phyloP scores from a whole-genome alignment of 768 basidiomycete genomes.

The Pleurotus sapidus region DNA sequence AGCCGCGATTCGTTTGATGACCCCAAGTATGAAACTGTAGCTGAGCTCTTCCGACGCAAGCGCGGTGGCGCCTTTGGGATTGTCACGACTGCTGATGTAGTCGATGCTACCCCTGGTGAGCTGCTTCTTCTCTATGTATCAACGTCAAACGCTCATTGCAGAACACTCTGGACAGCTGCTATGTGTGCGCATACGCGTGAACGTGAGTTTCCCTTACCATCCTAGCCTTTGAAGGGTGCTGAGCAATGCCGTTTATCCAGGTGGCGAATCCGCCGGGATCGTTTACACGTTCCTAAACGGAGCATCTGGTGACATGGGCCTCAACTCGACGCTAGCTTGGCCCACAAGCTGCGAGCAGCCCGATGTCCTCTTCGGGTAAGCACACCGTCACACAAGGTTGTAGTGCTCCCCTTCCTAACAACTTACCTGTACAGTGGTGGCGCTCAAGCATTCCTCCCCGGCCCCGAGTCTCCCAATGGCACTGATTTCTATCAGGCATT shows the following conservation, averaged over 20 bases:
- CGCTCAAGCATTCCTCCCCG: slow-evolving; percentile 39
- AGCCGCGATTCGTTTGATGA: slow-evolving; percentile 38
- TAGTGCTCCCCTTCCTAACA: neutral
- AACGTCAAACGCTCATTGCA: too few species aligned
- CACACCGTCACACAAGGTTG: neutral
- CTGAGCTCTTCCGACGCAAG: slow-evolving; percentile 38
- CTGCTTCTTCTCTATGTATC: neutral
- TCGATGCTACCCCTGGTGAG: slow-evolving; percentile 41
- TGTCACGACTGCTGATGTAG: slow-evolving; percentile 40
- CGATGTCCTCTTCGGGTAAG: slow-evolving; percentile 43
- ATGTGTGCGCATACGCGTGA: slow-evolving; percentile 40
- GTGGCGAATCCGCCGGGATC: slow-evolving; percentile 26
- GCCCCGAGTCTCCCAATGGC: slow-evolving; percentile 32
- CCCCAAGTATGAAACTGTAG: slow-evolving; percentile 42
- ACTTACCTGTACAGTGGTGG: slow-evolving; percentile 29
- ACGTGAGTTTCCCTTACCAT: slow-evolving; percentile 19
- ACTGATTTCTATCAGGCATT: slow-evolving; percentile 41
- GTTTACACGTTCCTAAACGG: slow-evolving; percentile 34
- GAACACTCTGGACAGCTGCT: slow-evolving; percentile 22
- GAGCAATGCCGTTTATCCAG: slow-evolving; percentile 11
- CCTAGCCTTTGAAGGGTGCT: too few species aligned
- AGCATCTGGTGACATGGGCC: slow-evolving; percentile 13
- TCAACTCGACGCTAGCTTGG: slow-evolving; percentile 34
- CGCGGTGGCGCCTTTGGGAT: slow-evolving; percentile 40
- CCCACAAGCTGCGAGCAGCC: slow-evolving; percentile 38